Conservation (phyloP, 2,329 filamentous ascomycete genomes). For the Paecilomyces sp. region DNA sequence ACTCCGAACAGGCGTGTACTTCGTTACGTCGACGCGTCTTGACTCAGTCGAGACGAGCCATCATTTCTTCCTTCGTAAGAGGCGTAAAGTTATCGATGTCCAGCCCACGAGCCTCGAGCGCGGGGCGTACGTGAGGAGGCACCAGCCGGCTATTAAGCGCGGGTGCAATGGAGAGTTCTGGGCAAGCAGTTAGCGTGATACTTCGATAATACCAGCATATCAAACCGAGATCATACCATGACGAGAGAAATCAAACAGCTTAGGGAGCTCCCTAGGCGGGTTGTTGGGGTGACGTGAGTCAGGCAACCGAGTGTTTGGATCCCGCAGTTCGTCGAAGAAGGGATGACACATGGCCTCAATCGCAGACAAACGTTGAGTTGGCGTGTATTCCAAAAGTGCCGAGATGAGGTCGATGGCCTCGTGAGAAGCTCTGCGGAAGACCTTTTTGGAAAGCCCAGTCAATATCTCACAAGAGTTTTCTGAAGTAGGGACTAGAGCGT, state of each 20-base stretch:
- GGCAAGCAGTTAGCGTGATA: slow-evolving; percentile 10
- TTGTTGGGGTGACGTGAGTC: slow-evolving; percentile 88
- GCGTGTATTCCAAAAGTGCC: slow-evolving; percentile 89
- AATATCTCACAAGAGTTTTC: slow-evolving; percentile 7
- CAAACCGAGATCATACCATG: slow-evolving; percentile 63
- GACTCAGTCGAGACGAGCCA: slow-evolving; percentile 88
- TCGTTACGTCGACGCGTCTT: slow-evolving; percentile 25
- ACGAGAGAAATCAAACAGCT: slow-evolving; percentile 84
- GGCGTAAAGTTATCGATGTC: slow-evolving; percentile 93
- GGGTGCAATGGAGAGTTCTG: slow-evolving; percentile 94
- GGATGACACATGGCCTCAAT: slow-evolving; percentile 97
- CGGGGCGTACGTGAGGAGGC: slow-evolving; percentile 69
- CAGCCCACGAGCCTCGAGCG: slow-evolving; percentile 68
- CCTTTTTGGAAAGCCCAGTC: slow-evolving; percentile 39
- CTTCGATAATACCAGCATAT: background rate
- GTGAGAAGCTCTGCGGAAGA: slow-evolving; percentile 91
- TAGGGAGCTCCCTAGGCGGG: slow-evolving; percentile 71
- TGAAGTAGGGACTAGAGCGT: slow-evolving; percentile 4
- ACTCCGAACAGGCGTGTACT: slow-evolving; percentile 29
- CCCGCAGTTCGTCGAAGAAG: slow-evolving; percentile 95
- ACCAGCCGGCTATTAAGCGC: slow-evolving; percentile 82
- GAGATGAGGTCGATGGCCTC: slow-evolving; percentile 95
- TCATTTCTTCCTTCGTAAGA: slow-evolving; percentile 90
- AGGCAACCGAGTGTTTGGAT: slow-evolving; percentile 82
- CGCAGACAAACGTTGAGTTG: slow-evolving; percentile 86